Conservation (phyloP, 768 basidiomycete species). For the Phylloporus sp. region DNA sequence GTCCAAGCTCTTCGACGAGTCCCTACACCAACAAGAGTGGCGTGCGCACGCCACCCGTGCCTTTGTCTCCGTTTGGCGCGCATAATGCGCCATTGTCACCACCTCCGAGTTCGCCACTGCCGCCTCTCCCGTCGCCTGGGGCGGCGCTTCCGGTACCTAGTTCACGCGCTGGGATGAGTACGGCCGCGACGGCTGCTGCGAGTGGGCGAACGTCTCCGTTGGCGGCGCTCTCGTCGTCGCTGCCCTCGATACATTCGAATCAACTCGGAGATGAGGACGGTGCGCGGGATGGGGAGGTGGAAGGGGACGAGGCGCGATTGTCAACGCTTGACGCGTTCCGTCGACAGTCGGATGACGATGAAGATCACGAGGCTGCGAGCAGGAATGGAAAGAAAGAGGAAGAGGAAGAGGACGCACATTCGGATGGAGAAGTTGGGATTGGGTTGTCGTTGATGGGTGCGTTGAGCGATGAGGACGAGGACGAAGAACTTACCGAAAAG, state of each 20-base stretch:
- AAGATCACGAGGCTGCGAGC: neutral
- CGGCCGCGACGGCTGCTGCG: conserved; percentile 12
- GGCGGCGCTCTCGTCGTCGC: conserved; percentile 4
- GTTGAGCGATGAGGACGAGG: conserved; percentile 33
- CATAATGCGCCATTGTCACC: conserved; percentile 18
- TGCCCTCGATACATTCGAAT: conserved; percentile 10
- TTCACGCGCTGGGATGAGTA: neutral
- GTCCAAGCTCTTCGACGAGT: conserved; percentile 2
- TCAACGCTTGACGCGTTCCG: conserved; percentile 28
- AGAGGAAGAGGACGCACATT: conserved; percentile 29
- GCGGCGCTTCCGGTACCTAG: neutral
- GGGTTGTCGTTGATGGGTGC: conserved; percentile 63
- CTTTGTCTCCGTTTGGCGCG: conserved; percentile 2
- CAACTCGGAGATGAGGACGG: neutral
- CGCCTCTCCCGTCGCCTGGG: conserved; percentile 14
- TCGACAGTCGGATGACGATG: conserved; percentile 14
- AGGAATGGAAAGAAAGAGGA: neutral
- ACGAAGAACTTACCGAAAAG: conserved; percentile 8
- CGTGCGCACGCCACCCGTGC: conserved; percentile 6
- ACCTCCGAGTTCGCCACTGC: conserved; percentile 21
- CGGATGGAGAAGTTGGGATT: conserved; percentile 65
- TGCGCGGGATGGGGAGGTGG: conserved; percentile 1
- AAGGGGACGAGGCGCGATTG: conserved; percentile 17
- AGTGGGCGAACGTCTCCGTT: conserved; percentile 19
- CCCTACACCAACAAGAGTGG: neutral